Conservation (phyloP, 345 rosid genomes). For the Populus deltoides region DNA sequence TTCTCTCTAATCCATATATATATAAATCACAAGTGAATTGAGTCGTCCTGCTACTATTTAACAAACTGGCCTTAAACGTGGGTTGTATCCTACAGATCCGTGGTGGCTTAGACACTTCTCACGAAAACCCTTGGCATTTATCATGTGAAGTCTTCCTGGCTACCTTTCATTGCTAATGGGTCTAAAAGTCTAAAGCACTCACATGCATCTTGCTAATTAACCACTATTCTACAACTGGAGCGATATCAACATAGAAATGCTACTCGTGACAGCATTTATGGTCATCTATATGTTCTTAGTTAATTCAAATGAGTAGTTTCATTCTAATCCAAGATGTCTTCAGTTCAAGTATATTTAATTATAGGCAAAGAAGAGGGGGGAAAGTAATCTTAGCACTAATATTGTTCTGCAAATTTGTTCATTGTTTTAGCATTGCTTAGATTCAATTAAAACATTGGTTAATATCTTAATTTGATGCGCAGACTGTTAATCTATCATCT, state of each 20-base stretch:
- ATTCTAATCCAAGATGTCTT: no score
- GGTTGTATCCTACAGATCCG: background rate
- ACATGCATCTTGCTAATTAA: background rate
- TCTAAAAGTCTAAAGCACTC: background rate
- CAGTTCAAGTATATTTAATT: no score
- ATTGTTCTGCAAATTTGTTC: no score
- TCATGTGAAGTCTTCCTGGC: background rate
- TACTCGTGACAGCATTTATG: background rate
- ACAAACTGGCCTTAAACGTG: background rate
- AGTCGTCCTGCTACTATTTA: background rate
- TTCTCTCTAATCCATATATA: background rate
- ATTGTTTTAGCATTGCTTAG: no score
- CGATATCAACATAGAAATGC: no score
- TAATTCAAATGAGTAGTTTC: no score
- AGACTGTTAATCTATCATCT: no score
- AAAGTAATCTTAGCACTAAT: no score
- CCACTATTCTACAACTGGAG: background rate
- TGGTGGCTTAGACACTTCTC: background rate
- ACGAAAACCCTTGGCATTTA: background rate
- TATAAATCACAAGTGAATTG: background rate
- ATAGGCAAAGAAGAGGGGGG: no score
- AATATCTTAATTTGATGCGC: no score
- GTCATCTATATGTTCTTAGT: background rate
- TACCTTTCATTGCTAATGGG: background rate
- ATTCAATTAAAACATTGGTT: no score